Evolutionary conservation across 1,139 yeast species (phyloP), one percentile per base, ranked within the genome.

Genomic region (Nakaseomyces bracarensis): DNA sequence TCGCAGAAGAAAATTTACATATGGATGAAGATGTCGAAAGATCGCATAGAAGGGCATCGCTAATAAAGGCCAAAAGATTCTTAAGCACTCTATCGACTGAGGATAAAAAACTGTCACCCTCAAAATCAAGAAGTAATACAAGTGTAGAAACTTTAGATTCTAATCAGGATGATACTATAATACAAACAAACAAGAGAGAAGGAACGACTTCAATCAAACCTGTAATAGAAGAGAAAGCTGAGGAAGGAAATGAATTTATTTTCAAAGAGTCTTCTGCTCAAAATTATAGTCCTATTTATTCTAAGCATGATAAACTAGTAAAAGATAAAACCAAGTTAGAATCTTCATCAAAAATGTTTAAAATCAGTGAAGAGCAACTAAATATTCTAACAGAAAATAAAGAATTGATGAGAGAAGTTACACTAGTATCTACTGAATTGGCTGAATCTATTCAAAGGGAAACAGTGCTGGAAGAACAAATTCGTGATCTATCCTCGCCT

Each of bases 401-500:
- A 40, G 74, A 71, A 26, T 61, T 82, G 36, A 66, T 80, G 51
- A 70, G 72, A 46, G 91, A 82, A 56, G 62, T 82, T 39, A 81
- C 79, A 47, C 57, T 80, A 27, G 79, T 82, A 1, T 79, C 89
- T 2, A 72, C 75, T 16, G 93, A 82, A 54, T 67, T 82, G 40
- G 89, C 87, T 0, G 74, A 77, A 18, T 78, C 87, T 0, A 79
- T 82, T 40, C 72, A 75, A 41, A 66, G 91, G 39, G 93, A 82
- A 58, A 66, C 81, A 20, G 60, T 67, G 7, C 57, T 82, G 35
- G 87, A 80, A 53, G 66, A 67, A 42, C 66, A 65, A 40, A 47
- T 79, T n/a, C 61, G 51, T 3, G 45, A 40, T 8, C n/a, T 39
- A 3, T 41, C 45, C 21, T 34, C 45, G 3, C 31, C 39, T 3